Base-by-base conservation (phyloP, 352 stramenopile species). In the Phytopythium litorale region DNA sequence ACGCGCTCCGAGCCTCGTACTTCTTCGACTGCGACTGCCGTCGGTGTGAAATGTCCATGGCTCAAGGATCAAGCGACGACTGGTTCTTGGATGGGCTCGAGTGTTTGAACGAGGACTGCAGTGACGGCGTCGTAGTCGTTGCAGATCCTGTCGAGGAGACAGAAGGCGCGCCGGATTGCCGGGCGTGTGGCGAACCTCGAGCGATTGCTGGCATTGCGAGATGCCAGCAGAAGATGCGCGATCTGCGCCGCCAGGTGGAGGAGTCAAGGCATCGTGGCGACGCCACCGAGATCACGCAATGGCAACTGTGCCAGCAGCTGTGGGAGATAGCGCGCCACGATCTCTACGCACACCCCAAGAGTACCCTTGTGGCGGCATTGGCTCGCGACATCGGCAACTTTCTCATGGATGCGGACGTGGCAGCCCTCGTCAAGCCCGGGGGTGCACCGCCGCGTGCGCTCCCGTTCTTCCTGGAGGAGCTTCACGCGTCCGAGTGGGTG, bases 11-110 rank as follows among this genome's bases (percentile, higher is more conserved):
- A 1, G 58, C 64, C 7, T 93, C 81, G 45, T 91, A 91, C 46
- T 93, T 91, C 53, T 93, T 93, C 37, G 56, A 76, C 5, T 93
- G 84, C 51, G 13, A 67, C 9, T 93, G 84, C 56, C 7, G 15
- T 16, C 72, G 76, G 12, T 45, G 30, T 13, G 21, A 40, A 40
- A 15, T 11, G 1, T 40, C 35, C 8, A 11, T 40, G 35, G 35
- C 35, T 40, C 35, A 40, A 67, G 15, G 32, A 61, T 38, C 16
- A 9, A 51, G n/a, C 4, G 73, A 80, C 0, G 73, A 86, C 40
- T 73, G 60, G 70, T 83, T 70, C 59, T 58, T 86, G 49, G 66
- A 80, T 60, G 76, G 76, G 23, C 52, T 79, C 18, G 23, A 19
- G 18, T 86, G 76, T 28, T 23, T 7, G 7, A 58, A 61, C 54